Evolutionary conservation across 257 asterid species (phyloP), one percentile per base, ranked within the genome.

Genomic region (Scutellaria galericulata): DNA sequence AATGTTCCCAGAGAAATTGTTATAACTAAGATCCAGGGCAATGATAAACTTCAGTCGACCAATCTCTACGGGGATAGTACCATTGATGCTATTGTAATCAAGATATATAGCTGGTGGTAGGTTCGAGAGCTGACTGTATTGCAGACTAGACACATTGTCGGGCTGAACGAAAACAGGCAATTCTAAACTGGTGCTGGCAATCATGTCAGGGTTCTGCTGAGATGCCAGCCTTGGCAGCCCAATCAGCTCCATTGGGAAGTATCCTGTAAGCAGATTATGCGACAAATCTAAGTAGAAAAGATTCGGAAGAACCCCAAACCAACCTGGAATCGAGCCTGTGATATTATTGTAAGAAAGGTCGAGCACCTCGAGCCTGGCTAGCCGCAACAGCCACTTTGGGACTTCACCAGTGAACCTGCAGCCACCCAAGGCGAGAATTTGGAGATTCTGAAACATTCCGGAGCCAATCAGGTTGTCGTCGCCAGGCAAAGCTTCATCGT

Each of bases 231-330:
- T 82, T 69, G 65, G 75, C 73, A 94, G 74, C 71, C 78, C 64
- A 22, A 82, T 72, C 18, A 94, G 85, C 44, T 83, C 88, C 56
- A 77, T 39, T 1, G 99, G 97, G 82, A 91, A 89, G 82, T 39
- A 56, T 72, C 97, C 98, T 7, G 87, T 56, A 0, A 91, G 89
- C 55, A 64, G 64, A 48, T 94, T 91, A 64, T 78, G 81, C 14
- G 97, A 87, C 81, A 94, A 82, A 72, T 94, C 98, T 42, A 94
- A 81, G 89, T 94, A 91, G 87, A 94, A 91, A 59, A 94, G 93
- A 75, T 90, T 79, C 4, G 87, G 84, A 27, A 89, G 85, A 47
- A 6, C 58, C 73, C 93, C 93, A 12, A 94, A 69, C 98, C 97
- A 88, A 59, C 88, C 84, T 48, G 99, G 99, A 74, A 94, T 61